Percentiles rank a stretch among this genome's conserved stretches.
phyloP scores from a whole-genome alignment of 192 early-diverging fungal species.

The Coemansia biformis region DNA sequence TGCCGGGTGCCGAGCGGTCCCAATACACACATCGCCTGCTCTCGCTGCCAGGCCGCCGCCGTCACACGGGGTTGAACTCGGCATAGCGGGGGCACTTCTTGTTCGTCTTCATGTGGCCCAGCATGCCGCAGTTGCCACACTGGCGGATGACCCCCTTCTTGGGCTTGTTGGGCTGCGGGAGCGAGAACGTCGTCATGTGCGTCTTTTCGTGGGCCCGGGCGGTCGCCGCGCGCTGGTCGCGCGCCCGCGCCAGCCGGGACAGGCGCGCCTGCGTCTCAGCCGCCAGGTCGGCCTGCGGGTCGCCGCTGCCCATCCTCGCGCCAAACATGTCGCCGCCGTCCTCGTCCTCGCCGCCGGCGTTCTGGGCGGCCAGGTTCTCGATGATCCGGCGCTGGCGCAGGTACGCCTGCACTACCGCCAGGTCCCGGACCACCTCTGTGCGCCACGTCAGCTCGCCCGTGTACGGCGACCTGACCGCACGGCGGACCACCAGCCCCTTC shows the following conservation, averaged over 20 bases:
- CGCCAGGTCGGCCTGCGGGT: constrained; percentile 10
- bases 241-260: constrained; percentile 58
- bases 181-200: constrained; percentile 52
- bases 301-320: constrained; percentile 4
- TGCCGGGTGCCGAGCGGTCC: too few relatives aligned
- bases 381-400: constrained; percentile 77
- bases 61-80: constrained; percentile 45
- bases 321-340: constrained; percentile 11
- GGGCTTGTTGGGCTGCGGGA: constrained; percentile 52
- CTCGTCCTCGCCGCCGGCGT: constrained; percentile 9
- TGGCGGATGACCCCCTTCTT: constrained; percentile 63
- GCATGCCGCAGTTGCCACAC: constrained; percentile 75
- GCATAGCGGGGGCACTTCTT: constrained; percentile 64
- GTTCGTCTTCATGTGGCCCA: constrained; percentile 87
- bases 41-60: too few relatives aligned
- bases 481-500: constrained; percentile 38
- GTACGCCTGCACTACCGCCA: constrained; percentile 84
- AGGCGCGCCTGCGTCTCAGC: constrained; percentile 60
- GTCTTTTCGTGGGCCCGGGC: constrained; percentile 31
- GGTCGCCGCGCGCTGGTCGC: constrained; percentile 50
- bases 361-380: constrained; percentile 51
- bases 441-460: constrained; percentile 69
- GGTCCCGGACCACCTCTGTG: constrained; percentile 76
- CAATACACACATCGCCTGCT: too few relatives aligned
- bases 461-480: constrained; percentile 41